Base-by-base conservation (phyloP, 169 alveolate species). In the Eimeria sp. region DNA sequence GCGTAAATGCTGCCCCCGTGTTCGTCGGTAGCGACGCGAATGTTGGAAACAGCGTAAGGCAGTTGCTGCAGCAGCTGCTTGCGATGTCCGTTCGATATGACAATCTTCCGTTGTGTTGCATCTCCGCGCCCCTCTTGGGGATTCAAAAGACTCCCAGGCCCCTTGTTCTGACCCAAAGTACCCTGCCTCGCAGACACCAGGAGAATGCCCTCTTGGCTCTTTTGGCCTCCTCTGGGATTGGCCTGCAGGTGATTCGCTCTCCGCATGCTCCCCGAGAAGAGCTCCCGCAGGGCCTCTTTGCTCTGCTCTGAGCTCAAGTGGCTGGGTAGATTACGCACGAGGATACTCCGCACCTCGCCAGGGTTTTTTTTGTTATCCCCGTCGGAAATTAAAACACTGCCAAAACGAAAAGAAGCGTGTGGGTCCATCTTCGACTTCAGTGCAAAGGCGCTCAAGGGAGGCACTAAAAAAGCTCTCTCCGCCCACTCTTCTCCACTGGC, bases 281-380 rank as follows among this genome's bases (percentile, higher is more conserved):
- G 92, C 80, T 58, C 58, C 61, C 92, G 63, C 63, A 86, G 92
- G 45, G 80, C 92, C 9, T 86, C 92, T 40, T 20, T 86, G 76
- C 80, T 72, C 82, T 86, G 75, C 30, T 86, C 92, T 5, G 82
- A 22, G 82, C 82, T 72, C 49, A 86, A 63, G 80, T 14, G 40
- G 18, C 22, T 43, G 34, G 92, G 92, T 57, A 86, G 92, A 61
- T 20, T 82, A 5, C 92, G 80, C 63, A 86, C 92, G 72, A 86
- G 92, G 5, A 86, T 86, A 47, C 92, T 86, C 49, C 92, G 92
- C 47, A 6, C 65, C 16, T 3, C 92, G 45, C 45, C 63, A 40
- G 4, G 4, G 13, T 40, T 63, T 43, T 61, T 45, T 22, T 47
- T 86, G 58, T 61, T 34, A 22, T 43, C 82, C 72, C 30, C 61